Evolutionary conservation across 495 filamentous ascomycete genomes (phyloP).

Genomic region (Monascus purpureus): DNA sequence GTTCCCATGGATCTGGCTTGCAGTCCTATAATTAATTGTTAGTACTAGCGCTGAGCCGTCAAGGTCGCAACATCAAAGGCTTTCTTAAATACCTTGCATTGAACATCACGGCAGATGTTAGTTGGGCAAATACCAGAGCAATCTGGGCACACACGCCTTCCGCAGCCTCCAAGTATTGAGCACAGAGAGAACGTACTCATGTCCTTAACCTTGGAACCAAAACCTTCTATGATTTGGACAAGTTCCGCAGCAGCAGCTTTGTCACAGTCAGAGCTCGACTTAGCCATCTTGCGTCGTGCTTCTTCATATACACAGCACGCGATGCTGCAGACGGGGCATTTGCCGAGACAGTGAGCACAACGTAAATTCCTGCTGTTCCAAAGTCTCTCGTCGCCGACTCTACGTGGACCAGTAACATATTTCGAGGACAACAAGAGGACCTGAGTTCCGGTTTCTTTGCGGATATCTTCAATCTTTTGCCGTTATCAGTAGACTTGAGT

Average conservation of each 20-base stretch:
- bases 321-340: conserved; percentile 7
- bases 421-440: background rate
- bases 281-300: background rate
- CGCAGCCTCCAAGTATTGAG: conserved; percentile 10
- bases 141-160: conserved; percentile 13
- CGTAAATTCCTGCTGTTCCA: conserved; percentile 10
- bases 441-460: conserved; percentile 7
- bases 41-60: too few species aligned
- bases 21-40: conserved; percentile 9
- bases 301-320: conserved; percentile 11
- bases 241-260: conserved; percentile 1
- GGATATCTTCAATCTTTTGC: conserved; percentile 7
- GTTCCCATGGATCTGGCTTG: conserved; percentile 11
- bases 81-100: conserved; percentile 16
- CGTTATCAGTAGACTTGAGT: conserved; percentile 1
- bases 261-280: background rate
- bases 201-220: conserved; percentile 6
- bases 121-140: conserved; percentile 19
- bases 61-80: too few species aligned
- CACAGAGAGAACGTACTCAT: conserved; percentile 15
- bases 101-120: conserved; percentile 14
- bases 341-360: conserved; percentile 9
- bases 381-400: conserved; percentile 3
- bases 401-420: conserved; percentile 1
- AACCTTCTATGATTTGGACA: conserved; percentile 4